Conservation (phyloP, 225 moss, liverwort and hornwort genomes). For the Takakia lepidozioides region DNA sequence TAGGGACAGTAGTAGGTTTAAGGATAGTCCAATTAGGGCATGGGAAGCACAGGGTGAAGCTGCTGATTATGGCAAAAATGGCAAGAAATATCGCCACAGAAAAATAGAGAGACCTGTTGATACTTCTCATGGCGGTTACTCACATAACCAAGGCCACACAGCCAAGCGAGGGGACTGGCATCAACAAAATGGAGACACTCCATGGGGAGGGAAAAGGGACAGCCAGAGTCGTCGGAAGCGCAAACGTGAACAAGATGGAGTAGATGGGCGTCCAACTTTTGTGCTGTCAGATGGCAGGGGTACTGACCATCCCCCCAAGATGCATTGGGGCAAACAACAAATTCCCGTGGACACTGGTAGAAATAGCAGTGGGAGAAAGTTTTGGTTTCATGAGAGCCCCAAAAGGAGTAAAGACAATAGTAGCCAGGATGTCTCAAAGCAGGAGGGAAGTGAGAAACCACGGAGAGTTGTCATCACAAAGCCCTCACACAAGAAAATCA, state of each 20-base stretch:
- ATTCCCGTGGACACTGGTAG: slow-evolving; percentile 10
- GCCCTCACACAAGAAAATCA: slow-evolving; percentile 77
- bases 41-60: slow-evolving; percentile 11
- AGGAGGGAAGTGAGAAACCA: slow-evolving; percentile 14
- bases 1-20: slow-evolving; percentile 19
- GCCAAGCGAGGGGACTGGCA: slow-evolving; percentile 28
- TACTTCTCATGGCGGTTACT: slow-evolving; percentile 7
- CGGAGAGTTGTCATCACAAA: slow-evolving; percentile 58
- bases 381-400: slow-evolving; percentile 30
- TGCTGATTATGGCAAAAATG: slow-evolving; percentile 26
- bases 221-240: not conserved
- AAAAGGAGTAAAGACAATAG: slow-evolving; percentile 10
- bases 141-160: slow-evolving; percentile 21
- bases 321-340: slow-evolving; percentile 9
- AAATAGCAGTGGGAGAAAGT: slow-evolving; percentile 11
- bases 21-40: slow-evolving; percentile 7
- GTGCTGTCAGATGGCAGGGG: slow-evolving; percentile 10
- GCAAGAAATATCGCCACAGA: slow-evolving; percentile 14
- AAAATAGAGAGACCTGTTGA: slow-evolving; percentile 2
- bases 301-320: slow-evolving; percentile 15
- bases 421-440: slow-evolving; percentile 13
- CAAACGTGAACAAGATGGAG: not conserved
- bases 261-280: not conserved
- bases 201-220: not conserved
- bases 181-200: not conserved